Evolutionary conservation across 345 rosid genomes (phyloP).

Genomic region (Murraya koenigii): DNA sequence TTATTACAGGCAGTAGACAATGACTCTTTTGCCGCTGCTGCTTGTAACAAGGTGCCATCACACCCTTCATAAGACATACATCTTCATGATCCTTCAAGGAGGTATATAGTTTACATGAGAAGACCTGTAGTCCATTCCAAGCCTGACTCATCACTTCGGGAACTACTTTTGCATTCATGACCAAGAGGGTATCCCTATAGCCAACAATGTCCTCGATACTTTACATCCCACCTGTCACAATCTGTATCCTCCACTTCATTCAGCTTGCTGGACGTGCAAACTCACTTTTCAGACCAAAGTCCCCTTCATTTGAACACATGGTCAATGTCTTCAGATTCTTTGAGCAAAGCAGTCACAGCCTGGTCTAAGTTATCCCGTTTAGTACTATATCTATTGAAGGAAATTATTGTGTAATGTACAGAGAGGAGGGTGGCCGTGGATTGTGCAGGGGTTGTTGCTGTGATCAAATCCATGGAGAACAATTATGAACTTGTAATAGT

Average conservation of each 20-base stretch:
- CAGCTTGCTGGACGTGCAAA: conserved; percentile 19
- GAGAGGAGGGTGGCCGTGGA: conserved; percentile 16
- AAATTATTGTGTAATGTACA: conserved; percentile 6
- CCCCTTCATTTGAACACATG: neutral
- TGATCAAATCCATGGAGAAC: conserved; percentile 17
- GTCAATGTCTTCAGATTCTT: conserved; percentile 11
- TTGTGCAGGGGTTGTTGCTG: conserved; percentile 9
- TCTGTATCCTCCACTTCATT: conserved; percentile 18
- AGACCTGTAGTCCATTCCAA: conserved; percentile 10
- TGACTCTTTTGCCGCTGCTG: neutral
- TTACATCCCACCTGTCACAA: conserved; percentile 13
- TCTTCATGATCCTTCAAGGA: conserved; percentile 24
- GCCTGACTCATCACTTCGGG: conserved; percentile 8
- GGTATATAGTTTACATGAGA: conserved; percentile 6
- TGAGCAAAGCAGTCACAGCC: neutral
- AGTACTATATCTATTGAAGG: conserved; percentile 11
- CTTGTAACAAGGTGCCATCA: neutral
- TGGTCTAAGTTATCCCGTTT: conserved; percentile 1
- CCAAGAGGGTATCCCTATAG: neutral
- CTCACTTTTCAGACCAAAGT: conserved; percentile 6
- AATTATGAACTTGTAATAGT: conserved; percentile 13
- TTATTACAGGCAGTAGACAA: neutral
- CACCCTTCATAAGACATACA: conserved; percentile 7
- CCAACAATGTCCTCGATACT: conserved; percentile 12
- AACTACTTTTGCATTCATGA: conserved; percentile 19